phyloP scores from a whole-genome alignment of 2,329 filamentous ascomycete genomes.

The Apiospora pterosperma region DNA sequence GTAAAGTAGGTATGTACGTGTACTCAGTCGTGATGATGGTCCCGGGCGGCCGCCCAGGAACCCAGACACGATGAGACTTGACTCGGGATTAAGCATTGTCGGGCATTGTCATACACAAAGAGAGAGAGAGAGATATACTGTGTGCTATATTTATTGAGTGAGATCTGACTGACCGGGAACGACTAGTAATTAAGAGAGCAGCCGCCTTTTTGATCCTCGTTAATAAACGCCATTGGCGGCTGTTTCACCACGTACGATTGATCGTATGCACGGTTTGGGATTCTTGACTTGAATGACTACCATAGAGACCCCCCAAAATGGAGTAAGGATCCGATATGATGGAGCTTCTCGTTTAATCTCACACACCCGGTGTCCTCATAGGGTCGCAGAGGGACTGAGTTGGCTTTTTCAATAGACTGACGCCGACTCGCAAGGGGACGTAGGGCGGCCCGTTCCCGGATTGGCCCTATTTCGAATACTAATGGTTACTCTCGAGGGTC shows the following conservation, averaged over 20 bases:
- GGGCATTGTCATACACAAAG: neutral
- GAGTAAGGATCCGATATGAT: no score
- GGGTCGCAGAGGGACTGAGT: neutral
- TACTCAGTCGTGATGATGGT: neutral
- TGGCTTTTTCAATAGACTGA: slow-evolving; percentile 1
- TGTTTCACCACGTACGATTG: neutral
- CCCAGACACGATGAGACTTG: neutral
- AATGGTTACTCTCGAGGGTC: neutral
- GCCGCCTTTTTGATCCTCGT: neutral
- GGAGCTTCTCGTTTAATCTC: neutral
- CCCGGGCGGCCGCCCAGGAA: neutral
- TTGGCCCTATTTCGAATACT: neutral
- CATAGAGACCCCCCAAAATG: neutral
- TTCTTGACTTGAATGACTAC: neutral
- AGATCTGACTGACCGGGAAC: neutral
- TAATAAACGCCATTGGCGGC: neutral
- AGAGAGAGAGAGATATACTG: neutral
- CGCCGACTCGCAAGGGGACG: neutral
- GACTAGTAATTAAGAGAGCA: neutral
- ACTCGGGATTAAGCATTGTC: neutral
- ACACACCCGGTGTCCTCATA: neutral
- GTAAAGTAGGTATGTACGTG: neutral
- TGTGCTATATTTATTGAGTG: neutral
- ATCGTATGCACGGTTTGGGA: neutral
- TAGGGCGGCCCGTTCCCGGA: slow-evolving; percentile 3